Evolutionary conservation across 192 early-diverging fungal genomes (phyloP).

Genomic region (Entomortierella lignicola): DNA sequence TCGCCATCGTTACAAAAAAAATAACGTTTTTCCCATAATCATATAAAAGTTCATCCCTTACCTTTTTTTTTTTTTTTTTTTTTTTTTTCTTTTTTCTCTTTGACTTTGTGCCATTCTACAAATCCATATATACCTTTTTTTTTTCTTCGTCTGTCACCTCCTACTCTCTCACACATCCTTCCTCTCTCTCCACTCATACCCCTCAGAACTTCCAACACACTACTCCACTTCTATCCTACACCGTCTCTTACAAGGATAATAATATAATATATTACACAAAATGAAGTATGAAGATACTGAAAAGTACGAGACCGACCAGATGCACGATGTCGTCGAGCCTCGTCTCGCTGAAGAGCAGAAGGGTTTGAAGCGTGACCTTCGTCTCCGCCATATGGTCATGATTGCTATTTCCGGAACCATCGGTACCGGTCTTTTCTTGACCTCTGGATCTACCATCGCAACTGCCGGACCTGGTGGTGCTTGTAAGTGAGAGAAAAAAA

Average conservation of each 20-base stretch:
- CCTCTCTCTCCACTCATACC: not conserved
- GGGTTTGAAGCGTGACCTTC: not conserved
- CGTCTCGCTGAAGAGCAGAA: not conserved
- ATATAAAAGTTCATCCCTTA: not conserved
- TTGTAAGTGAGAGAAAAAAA: not conserved
- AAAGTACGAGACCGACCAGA: not conserved
- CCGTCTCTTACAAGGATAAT: not conserved
- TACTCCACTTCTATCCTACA: not conserved
- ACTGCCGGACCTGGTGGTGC: not conserved
- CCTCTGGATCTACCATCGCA: not conserved
- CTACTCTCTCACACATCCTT: too few relatives aligned
- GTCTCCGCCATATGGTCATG: not conserved
- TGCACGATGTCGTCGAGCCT: not conserved
- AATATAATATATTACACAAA: not conserved
- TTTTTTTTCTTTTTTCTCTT: not conserved
- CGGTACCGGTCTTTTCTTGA: not conserved
- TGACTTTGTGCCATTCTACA: conserved; percentile 2
- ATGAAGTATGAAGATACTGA: not conserved
- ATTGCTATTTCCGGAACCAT: not conserved
- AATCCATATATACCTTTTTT: not conserved
- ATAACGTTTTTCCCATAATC: too few relatives aligned
- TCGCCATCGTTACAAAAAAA: too few relatives aligned
- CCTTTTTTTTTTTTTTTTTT: not conserved
- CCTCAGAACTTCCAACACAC: not conserved
- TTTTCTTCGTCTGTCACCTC: not conserved